Evolutionary conservation across 2,329 filamentous ascomycete genomes (phyloP), one percentile per base, ranked within the genome.

Genomic region (Fonsecaea monophora): DNA sequence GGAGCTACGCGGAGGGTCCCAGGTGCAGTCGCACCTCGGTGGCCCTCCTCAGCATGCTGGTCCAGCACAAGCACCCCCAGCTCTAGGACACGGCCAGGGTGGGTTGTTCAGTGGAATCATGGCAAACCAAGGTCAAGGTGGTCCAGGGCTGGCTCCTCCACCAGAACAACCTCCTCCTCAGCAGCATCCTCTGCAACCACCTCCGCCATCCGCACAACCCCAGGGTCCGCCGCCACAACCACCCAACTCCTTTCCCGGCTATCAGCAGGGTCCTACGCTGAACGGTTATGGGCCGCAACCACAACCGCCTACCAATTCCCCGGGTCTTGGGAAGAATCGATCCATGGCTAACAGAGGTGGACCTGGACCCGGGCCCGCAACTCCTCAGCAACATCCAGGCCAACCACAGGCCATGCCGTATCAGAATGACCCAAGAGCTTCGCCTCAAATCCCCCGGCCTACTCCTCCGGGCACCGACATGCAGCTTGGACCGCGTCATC

Each of bases 81-180:
- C 92, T 58, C 91, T 98, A 73, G 92, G 93, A 34, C 91, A 96
- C 75, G 94, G 94, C 32, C 88, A 89, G 64, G 94, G 91, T 77
- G 95, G 96, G 75, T 85, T 98, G 48, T 98, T 99, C 77, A 93
- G 92, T 73, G 93, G 92, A 64, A 97, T 98, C 77, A 98, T 99
- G 92, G 89, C 94, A 64, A 94, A 94, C 71, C 89, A 89, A 78
- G 91, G 90, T 74, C 92, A 94, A 81, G 91, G 90, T 74, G 92
- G 91, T 68, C 91, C 92, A 70, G 92, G 92, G 68, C 89, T 96
- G 73, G 93, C 93, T 71, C 89, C 89, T 67, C 91, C 91, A 67
- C 88, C 88, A 74, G 86, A 90, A 74, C 87, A 89, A 70, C 83
- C 83, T 73, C 82, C 82, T 78, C 79, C 81, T 73, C 73, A 74